These are phyloP conservation scores for Mycena alexandri DNA, from an alignment of 768 basidiomycete genomes.

Conservation along the genomic window DNA sequence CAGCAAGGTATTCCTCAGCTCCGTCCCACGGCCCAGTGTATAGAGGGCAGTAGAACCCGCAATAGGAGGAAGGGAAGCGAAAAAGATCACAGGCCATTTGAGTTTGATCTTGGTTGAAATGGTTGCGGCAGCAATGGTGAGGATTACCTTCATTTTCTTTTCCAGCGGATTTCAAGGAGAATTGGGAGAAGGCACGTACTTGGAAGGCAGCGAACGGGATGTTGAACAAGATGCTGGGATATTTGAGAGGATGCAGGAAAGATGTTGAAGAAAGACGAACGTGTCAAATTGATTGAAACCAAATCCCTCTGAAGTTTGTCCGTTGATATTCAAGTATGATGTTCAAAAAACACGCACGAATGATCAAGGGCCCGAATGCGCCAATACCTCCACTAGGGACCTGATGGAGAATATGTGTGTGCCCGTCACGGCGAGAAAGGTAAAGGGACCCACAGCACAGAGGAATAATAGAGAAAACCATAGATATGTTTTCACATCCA, in stretches of 20 bases:
- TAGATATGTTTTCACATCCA: constrained; percentile 57
- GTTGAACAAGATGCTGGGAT: constrained; percentile 57
- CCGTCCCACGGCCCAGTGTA: constrained; percentile 47
- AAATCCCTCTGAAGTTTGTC: constrained; percentile 47
- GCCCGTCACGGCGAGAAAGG: background rate
- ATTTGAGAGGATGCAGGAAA: background rate
- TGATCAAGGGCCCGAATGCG: constrained; percentile 59
- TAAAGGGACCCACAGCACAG: constrained; percentile 51
- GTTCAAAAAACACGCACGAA: constrained; percentile 42
- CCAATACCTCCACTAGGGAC: constrained; percentile 56
- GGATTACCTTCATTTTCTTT: constrained; percentile 30
- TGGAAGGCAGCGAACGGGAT: constrained; percentile 61
- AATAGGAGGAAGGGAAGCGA: constrained; percentile 53
- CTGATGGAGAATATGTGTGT: constrained; percentile 30
- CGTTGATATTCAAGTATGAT: background rate
- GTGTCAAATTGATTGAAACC: constrained; percentile 57
- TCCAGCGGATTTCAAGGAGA: background rate
- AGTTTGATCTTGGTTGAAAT: constrained; percentile 53
- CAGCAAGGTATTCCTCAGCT: constrained; percentile 46
- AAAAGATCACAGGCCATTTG: constrained; percentile 56
- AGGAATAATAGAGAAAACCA: constrained; percentile 58
- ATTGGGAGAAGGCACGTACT: constrained; percentile 32
- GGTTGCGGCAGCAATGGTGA: constrained; percentile 51
- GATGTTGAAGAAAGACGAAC: background rate
- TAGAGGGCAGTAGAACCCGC: constrained; percentile 52